A percentile compares a stretch with the other conserved stretches of the same genome.
Conservation (phyloP, 129 eudicot species). For the Flaveria bidentis region DNA sequence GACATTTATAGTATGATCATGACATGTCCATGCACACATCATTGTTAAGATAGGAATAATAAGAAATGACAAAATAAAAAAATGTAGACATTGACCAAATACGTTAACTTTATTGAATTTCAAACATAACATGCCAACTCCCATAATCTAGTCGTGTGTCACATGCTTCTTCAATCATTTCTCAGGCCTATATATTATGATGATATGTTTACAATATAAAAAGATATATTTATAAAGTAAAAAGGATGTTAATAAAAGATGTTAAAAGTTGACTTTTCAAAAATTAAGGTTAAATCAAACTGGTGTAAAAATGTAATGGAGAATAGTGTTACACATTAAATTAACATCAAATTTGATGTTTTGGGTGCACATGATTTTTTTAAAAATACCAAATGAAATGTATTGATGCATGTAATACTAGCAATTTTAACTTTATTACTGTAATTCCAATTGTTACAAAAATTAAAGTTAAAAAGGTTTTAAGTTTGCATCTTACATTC, state of each 20-base stretch:
- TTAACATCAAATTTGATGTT: too few species aligned
- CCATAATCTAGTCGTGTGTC: background rate
- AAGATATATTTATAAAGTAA: too few species aligned
- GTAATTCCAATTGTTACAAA: background rate
- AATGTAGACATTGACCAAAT: background rate
- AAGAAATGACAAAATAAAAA: background rate
- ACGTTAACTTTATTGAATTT: background rate
- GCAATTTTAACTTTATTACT: background rate
- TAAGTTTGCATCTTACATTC: background rate
- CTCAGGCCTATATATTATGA: background rate
- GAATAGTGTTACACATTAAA: too few species aligned
- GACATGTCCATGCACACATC: background rate
- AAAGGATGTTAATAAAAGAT: too few species aligned
- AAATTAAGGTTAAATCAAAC: too few species aligned
- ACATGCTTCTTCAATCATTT: background rate
- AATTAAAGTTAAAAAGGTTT: background rate
- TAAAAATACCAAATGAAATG: too few species aligned
- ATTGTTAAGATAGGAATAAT: background rate
- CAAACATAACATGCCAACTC: conserved; percentile 1
- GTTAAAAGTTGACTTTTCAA: too few species aligned
- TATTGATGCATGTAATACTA: too few species aligned
- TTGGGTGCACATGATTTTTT: too few species aligned
- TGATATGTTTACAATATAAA: too few species aligned
- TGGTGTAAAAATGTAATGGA: too few species aligned
- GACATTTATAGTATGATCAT: background rate